Percentiles rank a stretch among this genome's conserved stretches.
phyloP scores from a whole-genome alignment of 495 filamentous ascomycete genomes.

The Aspergillus biplanus region DNA sequence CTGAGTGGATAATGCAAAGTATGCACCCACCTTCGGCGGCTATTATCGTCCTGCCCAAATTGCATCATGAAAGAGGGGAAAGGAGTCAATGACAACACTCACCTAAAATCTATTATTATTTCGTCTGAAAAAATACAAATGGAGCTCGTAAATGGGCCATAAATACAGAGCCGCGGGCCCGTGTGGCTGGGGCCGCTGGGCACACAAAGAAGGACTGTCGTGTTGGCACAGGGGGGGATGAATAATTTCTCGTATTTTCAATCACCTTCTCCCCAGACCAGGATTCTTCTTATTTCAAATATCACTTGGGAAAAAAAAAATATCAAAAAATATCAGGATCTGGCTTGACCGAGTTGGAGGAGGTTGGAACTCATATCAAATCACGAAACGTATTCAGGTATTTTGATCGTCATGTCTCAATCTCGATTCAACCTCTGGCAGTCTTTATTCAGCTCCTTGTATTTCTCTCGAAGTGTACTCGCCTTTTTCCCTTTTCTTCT shows the following conservation, averaged over 20 bases:
- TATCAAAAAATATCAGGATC: background rate
- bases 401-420: too few species aligned
- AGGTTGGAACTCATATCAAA: too few species aligned
- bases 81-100: background rate
- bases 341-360: background rate
- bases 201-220: background rate
- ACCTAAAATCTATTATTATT: background rate
- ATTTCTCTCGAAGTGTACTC: too few species aligned
- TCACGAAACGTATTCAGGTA: too few species aligned
- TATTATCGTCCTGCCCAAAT: background rate
- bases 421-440: too few species aligned
- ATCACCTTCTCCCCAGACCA: background rate
- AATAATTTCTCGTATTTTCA: background rate
- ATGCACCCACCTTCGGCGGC: background rate
- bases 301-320: background rate
- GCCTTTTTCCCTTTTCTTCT: too few species aligned
- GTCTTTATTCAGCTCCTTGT: too few species aligned
- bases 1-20: background rate
- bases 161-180: background rate
- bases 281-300: constrained; percentile 7
- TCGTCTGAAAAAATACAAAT: background rate
- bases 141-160: background rate
- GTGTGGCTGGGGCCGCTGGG: background rate
- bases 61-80: background rate
- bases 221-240: background rate